Conservation (phyloP, 2,329 filamentous ascomycete genomes). For the Alternaria panax region DNA sequence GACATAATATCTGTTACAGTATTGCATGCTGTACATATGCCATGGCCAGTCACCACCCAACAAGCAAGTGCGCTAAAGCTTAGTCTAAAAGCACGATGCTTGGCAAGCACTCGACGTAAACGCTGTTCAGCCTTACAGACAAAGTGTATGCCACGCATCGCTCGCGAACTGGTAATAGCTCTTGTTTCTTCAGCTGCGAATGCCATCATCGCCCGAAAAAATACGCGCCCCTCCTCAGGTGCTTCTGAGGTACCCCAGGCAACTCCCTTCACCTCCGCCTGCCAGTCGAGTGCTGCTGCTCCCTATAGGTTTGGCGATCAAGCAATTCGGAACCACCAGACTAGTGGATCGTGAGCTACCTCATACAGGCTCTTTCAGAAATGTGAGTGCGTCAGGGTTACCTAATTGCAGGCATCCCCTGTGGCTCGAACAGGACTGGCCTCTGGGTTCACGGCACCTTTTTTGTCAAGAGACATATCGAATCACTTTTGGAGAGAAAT, state of each 20-base stretch:
- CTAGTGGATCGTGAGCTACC: background rate
- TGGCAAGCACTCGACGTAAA: constrained; percentile 10
- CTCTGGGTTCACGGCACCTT: constrained; percentile 14
- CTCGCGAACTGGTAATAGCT: background rate
- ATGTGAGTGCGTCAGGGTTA: constrained; percentile 14
- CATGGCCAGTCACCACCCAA: constrained; percentile 11
- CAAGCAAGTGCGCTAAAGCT: constrained; percentile 19
- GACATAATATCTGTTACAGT: background rate
- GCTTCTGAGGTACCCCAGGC: background rate
- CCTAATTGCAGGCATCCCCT: constrained; percentile 24
- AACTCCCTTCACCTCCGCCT: background rate
- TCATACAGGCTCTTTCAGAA: background rate
- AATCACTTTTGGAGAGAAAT: constrained; percentile 19
- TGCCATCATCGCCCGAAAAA: background rate
- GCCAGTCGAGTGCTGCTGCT: background rate
- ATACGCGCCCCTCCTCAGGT: background rate
- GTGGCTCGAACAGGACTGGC: constrained; percentile 18
- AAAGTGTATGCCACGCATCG: background rate
- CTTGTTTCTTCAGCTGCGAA: background rate
- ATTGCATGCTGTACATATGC: background rate
- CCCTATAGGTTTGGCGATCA: background rate
- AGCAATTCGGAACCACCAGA: background rate
- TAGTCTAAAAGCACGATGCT: constrained; percentile 11
- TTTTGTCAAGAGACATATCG: constrained; percentile 26
- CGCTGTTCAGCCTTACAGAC: background rate